Evolutionary conservation across 108 stramenopile species (phyloP).

Genomic region (Cyclotella baltica): DNA sequence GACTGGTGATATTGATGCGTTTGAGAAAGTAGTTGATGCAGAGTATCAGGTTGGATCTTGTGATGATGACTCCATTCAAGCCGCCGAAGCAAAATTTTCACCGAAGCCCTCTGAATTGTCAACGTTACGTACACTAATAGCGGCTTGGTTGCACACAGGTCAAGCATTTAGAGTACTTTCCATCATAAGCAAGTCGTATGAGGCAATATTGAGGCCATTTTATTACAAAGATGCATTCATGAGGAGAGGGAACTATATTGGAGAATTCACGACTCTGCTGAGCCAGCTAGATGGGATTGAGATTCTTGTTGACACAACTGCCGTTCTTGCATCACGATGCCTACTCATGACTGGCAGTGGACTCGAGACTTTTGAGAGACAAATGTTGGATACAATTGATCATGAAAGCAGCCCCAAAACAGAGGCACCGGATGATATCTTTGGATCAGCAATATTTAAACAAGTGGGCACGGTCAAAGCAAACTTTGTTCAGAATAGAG

Average conservation of each 20-base stretch:
- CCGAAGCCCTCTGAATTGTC: constrained; percentile 71
- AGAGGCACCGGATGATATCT: background rate
- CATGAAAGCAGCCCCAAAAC: constrained; percentile 5
- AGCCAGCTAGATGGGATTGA: constrained; percentile 73
- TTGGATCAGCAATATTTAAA: constrained; percentile 9
- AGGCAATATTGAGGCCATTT: constrained; percentile 66
- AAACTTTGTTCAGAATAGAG: constrained; percentile 48
- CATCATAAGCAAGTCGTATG: constrained; percentile 58
- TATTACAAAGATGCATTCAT: constrained; percentile 73
- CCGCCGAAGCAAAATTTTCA: constrained; percentile 24
- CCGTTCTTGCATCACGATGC: constrained; percentile 62
- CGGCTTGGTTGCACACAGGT: constrained; percentile 89
- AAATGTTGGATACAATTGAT: constrained; percentile 30
- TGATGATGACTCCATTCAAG: constrained; percentile 38
- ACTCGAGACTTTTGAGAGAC: constrained; percentile 25
- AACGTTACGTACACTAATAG: constrained; percentile 79
- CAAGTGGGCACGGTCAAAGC: constrained; percentile 44
- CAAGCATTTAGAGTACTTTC: constrained; percentile 67
- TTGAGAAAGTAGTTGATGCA: constrained; percentile 54
- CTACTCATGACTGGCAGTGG: constrained; percentile 39
- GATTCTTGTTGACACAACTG: constrained; percentile 81
- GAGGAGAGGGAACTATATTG: constrained; percentile 46
- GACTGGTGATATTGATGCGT: constrained; percentile 79
- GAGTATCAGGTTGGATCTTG: constrained; percentile 27
- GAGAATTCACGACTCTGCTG: constrained; percentile 61